Conservation (phyloP, 2,329 filamentous ascomycete species). For the Cryphonectria naterciae region DNA sequence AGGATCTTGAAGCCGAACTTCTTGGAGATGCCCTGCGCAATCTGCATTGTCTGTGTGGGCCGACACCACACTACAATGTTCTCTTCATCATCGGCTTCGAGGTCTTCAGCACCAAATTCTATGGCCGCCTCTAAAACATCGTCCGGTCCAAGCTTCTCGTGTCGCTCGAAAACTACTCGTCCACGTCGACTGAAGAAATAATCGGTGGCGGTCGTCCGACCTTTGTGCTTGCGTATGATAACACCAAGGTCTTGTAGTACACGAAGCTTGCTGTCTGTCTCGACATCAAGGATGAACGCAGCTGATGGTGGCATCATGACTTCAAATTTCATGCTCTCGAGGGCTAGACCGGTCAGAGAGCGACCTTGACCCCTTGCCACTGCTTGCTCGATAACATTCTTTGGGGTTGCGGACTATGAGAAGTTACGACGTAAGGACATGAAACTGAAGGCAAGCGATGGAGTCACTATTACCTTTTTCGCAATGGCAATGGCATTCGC, state of each 20-base stretch:
- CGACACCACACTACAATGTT: slow-evolving; percentile 73
- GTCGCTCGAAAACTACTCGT: slow-evolving; percentile 68
- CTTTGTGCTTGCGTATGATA: slow-evolving; percentile 73
- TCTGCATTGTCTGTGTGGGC: slow-evolving; percentile 65
- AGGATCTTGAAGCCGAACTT: slow-evolving; percentile 69
- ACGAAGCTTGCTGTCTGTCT: slow-evolving; percentile 80
- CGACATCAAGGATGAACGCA: slow-evolving; percentile 80
- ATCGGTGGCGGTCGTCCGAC: slow-evolving; percentile 70
- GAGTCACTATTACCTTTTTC: slow-evolving; percentile 62
- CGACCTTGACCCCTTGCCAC: slow-evolving; percentile 88
- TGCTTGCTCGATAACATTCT: slow-evolving; percentile 80
- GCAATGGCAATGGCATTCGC: slow-evolving; percentile 73
- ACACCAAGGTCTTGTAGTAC: slow-evolving; percentile 73
- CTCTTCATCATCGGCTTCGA: slow-evolving; percentile 69
- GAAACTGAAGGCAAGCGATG: background rate
- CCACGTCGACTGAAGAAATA: slow-evolving; percentile 88
- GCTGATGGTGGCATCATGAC: slow-evolving; percentile 77
- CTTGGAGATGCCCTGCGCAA: slow-evolving; percentile 66
- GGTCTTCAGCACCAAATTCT: slow-evolving; percentile 80
- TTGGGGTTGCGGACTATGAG: slow-evolving; percentile 68
- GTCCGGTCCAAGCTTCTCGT: slow-evolving; percentile 61
- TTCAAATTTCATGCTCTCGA: slow-evolving; percentile 82
- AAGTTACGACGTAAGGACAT: slow-evolving; percentile 1
- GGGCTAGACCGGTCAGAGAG: slow-evolving; percentile 71
- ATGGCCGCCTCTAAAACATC: slow-evolving; percentile 81